A percentile compares a stretch with the other conserved stretches of the same genome.
Conservation (phyloP, 2,329 filamentous ascomycete genomes). For the Coniochaeta sp. region DNA sequence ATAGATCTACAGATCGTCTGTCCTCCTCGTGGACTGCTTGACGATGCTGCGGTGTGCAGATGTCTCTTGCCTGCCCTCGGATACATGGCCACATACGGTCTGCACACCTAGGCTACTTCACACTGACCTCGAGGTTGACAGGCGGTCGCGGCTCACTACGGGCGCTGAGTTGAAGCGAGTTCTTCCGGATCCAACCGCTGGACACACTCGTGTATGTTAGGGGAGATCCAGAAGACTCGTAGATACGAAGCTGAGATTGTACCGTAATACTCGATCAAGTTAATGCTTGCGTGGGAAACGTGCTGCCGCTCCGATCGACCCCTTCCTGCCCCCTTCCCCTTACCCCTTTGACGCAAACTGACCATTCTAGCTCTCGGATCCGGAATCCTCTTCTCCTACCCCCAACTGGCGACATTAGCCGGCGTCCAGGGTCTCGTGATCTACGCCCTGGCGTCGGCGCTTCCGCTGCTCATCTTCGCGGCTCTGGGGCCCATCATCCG, state of each 20-base stretch:
- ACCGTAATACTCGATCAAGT: conserved; percentile 98
- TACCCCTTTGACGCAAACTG: conserved; percentile 24
- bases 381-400: conserved; percentile 76
- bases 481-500: conserved; percentile 70
- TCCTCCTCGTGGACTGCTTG: not conserved
- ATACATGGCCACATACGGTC: not conserved
- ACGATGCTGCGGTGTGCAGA: conserved; percentile 9
- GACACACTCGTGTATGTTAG: conserved; percentile 1
- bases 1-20: conserved; percentile 7
- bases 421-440: conserved; percentile 73
- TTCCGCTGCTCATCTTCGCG: conserved; percentile 70
- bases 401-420: conserved; percentile 69
- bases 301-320: conserved; percentile 71
- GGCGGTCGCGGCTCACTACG: conserved; percentile 69
- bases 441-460: conserved; percentile 65
- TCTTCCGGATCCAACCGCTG: conserved; percentile 43
- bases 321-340: conserved; percentile 15
- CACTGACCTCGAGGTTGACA: not conserved
- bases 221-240: conserved; percentile 14
- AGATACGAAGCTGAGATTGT: conserved; percentile 80
- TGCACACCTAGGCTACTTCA: not conserved
- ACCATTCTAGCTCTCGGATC: conserved; percentile 67
- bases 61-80: not conserved
- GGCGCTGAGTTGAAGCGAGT: conserved; percentile 61
- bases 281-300: conserved; percentile 98